phyloP scores from a whole-genome alignment of 305 asterid genomes.

The Vinca major region DNA sequence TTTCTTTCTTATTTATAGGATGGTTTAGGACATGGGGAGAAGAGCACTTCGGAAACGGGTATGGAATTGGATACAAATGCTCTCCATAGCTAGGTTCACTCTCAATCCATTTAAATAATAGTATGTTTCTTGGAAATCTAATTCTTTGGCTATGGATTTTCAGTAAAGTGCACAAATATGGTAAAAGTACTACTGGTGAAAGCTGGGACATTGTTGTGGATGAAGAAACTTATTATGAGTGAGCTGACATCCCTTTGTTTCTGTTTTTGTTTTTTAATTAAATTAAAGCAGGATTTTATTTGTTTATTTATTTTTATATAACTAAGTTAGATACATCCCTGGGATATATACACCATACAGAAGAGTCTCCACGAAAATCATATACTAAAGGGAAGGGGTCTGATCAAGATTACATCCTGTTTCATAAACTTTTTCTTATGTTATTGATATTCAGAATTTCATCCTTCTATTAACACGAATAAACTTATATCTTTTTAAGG shows the following conservation, averaged over 20 bases:
- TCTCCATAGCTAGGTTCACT: background rate
- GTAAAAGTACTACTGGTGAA: conserved; percentile 93
- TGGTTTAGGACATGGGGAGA: conserved; percentile 99
- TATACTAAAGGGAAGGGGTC: too few species aligned
- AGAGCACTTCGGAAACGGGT: conserved; percentile 99
- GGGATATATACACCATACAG: too few species aligned
- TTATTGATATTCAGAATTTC: background rate
- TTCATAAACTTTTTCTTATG: too few species aligned
- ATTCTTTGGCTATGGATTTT: background rate
- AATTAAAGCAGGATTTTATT: too few species aligned
- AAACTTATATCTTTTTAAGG: conserved; percentile 30
- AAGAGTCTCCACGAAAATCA: too few species aligned
- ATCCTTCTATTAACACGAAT: background rate
- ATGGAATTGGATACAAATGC: conserved; percentile 13
- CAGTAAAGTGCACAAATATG: conserved; percentile 97
- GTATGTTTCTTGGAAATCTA: background rate
- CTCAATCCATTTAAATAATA: background rate
- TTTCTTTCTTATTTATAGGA: conserved; percentile 30
- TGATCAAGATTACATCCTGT: too few species aligned
- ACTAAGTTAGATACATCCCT: too few species aligned
- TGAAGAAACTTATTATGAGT: conserved; percentile 94
- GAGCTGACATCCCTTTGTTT: conserved; percentile 18
- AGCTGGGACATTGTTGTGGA: conserved; percentile 97
- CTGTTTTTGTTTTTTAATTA: background rate
- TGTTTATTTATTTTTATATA: too few species aligned